These are phyloP conservation scores for Corynespora cassiicola DNA, from an alignment of 2,329 filamentous ascomycete genomes.

Conservation along the genomic window DNA sequence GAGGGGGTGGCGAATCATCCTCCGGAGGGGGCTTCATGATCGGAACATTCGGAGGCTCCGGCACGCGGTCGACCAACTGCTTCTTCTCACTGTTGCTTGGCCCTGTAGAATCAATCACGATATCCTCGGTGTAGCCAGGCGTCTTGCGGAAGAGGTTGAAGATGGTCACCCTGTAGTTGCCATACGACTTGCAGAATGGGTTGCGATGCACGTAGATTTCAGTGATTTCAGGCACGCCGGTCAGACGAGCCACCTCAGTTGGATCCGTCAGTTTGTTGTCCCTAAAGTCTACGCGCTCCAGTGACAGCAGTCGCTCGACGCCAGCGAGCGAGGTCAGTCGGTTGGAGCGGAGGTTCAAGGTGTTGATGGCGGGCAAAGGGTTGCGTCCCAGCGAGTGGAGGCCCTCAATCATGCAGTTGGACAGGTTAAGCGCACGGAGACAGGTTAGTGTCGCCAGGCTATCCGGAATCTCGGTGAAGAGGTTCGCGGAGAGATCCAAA, in stretches of 20 bases:
- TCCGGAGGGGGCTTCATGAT: conserved; percentile 74
- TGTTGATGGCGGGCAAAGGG: conserved; percentile 90
- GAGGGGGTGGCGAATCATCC: conserved; percentile 64
- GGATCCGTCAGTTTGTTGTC: conserved; percentile 93
- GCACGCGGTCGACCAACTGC: conserved; percentile 80
- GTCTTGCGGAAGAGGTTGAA: conserved; percentile 95
- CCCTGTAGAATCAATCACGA: conserved; percentile 83
- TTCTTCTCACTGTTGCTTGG: conserved; percentile 87
- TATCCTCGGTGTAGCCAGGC: conserved; percentile 88
- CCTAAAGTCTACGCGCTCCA: conserved; percentile 88
- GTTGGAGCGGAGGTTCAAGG: conserved; percentile 89
- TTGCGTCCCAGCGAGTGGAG: conserved; percentile 85
- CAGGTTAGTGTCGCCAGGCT: conserved; percentile 84
- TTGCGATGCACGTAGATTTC: conserved; percentile 95
- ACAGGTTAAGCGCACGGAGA: conserved; percentile 90
- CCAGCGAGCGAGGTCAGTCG: conserved; percentile 86
- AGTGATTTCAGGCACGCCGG: conserved; percentile 86
- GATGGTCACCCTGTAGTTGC: conserved; percentile 84
- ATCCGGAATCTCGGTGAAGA: conserved; percentile 94
- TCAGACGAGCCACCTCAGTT: conserved; percentile 86
- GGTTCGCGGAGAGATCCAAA: conserved; percentile 88
- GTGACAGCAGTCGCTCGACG: conserved; percentile 83
- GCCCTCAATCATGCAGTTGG: conserved; percentile 97
- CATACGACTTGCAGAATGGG: conserved; percentile 86
- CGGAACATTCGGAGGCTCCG: conserved; percentile 76